These are phyloP conservation scores for Parathielavia hyrcaniae DNA, from an alignment of 495 filamentous ascomycete genomes.

Conservation along the genomic window DNA sequence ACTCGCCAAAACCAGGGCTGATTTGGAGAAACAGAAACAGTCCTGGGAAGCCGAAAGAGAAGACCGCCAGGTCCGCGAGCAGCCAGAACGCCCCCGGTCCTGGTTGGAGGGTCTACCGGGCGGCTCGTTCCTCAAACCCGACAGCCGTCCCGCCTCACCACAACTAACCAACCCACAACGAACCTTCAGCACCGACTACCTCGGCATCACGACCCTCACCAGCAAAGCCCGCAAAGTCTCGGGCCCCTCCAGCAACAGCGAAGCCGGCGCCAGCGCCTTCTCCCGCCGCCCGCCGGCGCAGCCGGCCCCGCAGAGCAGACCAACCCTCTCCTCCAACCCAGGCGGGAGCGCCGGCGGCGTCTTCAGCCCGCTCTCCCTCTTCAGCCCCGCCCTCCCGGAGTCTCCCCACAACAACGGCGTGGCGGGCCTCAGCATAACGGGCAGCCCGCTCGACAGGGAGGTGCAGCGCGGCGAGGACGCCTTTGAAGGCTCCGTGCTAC, in stretches of 20 bases:
- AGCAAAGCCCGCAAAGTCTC: slow-evolving; percentile 41
- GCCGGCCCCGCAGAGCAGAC: slow-evolving; percentile 34
- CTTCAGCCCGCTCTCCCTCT: slow-evolving; percentile 29
- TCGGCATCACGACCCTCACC: slow-evolving; percentile 41
- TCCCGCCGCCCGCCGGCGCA: slow-evolving; percentile 38
- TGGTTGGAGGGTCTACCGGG: slow-evolving; percentile 58
- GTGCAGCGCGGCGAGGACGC: slow-evolving; percentile 52
- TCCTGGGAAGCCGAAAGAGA: slow-evolving; percentile 68
- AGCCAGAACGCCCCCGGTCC: slow-evolving; percentile 68
- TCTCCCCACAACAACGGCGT: slow-evolving; percentile 16
- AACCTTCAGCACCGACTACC: slow-evolving; percentile 45
- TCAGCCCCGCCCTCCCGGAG: slow-evolving; percentile 30
- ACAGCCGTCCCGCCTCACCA: slow-evolving; percentile 45
- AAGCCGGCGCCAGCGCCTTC: slow-evolving; percentile 31
- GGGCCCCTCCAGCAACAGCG: slow-evolving; percentile 42
- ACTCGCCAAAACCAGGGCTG: slow-evolving; percentile 44
- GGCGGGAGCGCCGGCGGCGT: slow-evolving; percentile 18
- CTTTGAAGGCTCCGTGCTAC: slow-evolving; percentile 42
- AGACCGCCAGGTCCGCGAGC: slow-evolving; percentile 52
- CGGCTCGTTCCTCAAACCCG: slow-evolving; percentile 33
- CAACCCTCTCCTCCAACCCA: slow-evolving; percentile 13
- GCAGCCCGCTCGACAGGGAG: slow-evolving; percentile 60
- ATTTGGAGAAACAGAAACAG: slow-evolving; percentile 46
- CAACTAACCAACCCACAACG: slow-evolving; percentile 37
- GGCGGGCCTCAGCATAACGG: slow-evolving; percentile 28